Percentiles rank a stretch among this genome's conserved stretches.
phyloP scores from a whole-genome alignment of 2,329 filamentous ascomycete species.

The Penicillium sp. region DNA sequence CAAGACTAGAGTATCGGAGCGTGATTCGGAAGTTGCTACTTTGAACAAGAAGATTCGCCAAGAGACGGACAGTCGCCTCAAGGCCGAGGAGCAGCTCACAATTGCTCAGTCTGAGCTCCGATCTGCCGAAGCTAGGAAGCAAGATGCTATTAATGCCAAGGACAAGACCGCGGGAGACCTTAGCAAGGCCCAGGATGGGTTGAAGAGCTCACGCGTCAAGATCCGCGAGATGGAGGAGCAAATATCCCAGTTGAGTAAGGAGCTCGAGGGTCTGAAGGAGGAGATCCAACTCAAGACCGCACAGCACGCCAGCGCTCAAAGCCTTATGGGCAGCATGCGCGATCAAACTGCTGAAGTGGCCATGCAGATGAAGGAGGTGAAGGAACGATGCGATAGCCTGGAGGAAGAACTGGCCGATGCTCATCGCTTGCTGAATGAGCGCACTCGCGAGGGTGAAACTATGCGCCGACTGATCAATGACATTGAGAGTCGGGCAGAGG shows the following conservation, averaged over 20 bases:
- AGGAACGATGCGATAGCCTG: conserved; percentile 77
- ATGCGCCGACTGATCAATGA: conserved; percentile 89
- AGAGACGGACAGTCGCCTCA: conserved; percentile 71
- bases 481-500: conserved; percentile 79
- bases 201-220: conserved; percentile 58
- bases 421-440: conserved; percentile 81
- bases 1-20: conserved; percentile 71
- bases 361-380: conserved; percentile 87
- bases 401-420: conserved; percentile 92
- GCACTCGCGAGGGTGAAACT: conserved; percentile 88
- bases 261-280: conserved; percentile 70
- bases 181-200: conserved; percentile 71
- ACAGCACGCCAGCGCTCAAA: conserved; percentile 83
- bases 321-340: conserved; percentile 86
- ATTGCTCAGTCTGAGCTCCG: conserved; percentile 76
- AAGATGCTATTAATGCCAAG: conserved; percentile 72
- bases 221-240: conserved; percentile 77
- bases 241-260: conserved; percentile 66
- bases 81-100: conserved; percentile 77
- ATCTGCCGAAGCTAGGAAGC: conserved; percentile 75
- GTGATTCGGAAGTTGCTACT: conserved; percentile 75
- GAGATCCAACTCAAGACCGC: conserved; percentile 82
- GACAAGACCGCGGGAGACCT: conserved; percentile 75
- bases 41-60: conserved; percentile 77
- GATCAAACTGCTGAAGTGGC: conserved; percentile 87